Conservation (phyloP, 78 protist genomes). For the Mantamonas sphyraenae region DNA sequence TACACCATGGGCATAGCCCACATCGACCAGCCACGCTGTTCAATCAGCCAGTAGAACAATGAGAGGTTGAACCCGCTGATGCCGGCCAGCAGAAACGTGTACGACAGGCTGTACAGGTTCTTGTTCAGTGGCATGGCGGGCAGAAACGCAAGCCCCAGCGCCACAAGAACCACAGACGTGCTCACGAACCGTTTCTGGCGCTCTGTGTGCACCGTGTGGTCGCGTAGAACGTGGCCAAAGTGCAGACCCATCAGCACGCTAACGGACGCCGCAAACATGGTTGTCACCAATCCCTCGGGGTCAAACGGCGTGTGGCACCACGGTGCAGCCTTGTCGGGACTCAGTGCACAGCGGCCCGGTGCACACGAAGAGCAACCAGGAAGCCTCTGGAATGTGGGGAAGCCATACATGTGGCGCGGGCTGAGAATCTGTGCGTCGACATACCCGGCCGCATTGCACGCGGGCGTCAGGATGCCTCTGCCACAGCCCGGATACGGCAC, state of each 20-base stretch:
- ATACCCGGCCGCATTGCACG: not conserved
- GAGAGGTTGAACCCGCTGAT: not conserved
- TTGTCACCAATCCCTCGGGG: not conserved
- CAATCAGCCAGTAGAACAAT: not conserved
- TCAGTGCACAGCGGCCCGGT: too few species aligned
- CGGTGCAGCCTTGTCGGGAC: too few species aligned
- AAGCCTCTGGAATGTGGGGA: not conserved
- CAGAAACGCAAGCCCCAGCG: not conserved
- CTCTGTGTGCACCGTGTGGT: not conserved
- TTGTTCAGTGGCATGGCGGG: not conserved
- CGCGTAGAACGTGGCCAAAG: not conserved
- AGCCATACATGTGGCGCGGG: not conserved
- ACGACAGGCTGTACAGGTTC: not conserved
- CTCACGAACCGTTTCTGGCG: not conserved
- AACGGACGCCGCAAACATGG: not conserved
- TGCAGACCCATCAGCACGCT: not conserved
- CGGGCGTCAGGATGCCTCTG: not conserved
- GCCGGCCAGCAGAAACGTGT: not conserved
- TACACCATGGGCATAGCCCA: too few species aligned
- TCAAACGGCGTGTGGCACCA: too few species aligned
- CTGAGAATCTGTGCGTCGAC: not conserved
- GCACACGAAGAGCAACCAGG: too few species aligned
- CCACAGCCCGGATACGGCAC: constrained; percentile 1
- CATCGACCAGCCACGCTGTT: too few species aligned
- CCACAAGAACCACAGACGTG: not conserved